Percentiles rank a stretch among this genome's conserved stretches.
phyloP scores from a whole-genome alignment of 2,329 filamentous ascomycete species.

The Epichloe amarillans region DNA sequence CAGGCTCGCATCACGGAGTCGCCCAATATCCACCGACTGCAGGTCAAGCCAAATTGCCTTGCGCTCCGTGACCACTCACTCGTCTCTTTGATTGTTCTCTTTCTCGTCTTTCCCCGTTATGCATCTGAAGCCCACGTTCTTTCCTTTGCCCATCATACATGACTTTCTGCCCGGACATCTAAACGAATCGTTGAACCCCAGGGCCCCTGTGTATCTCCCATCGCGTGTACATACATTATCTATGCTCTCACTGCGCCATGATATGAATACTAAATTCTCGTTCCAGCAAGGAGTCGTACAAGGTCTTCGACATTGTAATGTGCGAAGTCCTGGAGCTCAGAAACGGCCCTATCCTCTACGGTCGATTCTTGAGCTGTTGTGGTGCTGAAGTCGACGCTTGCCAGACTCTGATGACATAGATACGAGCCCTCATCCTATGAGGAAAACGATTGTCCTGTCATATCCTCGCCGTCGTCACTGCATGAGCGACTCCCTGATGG shows the following conservation, averaged over 20 bases:
- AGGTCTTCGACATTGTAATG: conserved; percentile 16
- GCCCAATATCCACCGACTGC: not conserved
- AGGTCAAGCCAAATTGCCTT: not conserved
- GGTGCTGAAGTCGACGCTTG: conserved; percentile 8
- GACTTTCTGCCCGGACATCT: conserved; percentile 1
- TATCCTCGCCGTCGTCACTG: not conserved
- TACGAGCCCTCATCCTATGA: conserved; percentile 5
- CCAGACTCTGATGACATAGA: conserved; percentile 1
- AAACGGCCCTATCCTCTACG: conserved; percentile 2
- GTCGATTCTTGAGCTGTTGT: not conserved
- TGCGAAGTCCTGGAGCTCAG: conserved; percentile 17
- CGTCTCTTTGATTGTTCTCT: not conserved
- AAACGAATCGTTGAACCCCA: not conserved
- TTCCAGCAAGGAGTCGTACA: conserved; percentile 12
- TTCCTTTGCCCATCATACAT: conserved; percentile 1
- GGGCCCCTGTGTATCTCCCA: not conserved
- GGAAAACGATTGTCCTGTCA: not conserved
- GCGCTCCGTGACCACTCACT: not conserved
- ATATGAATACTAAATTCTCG: conserved; percentile 7
- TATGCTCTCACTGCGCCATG: not conserved
- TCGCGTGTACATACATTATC: conserved; percentile 1
- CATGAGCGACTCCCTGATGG: not conserved
- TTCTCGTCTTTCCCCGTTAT: conserved; percentile 1
- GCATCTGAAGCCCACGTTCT: not conserved
- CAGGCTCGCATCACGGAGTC: not conserved